Evolutionary conservation across 192 early-diverging fungal species (phyloP).

Genomic region (Lunasporangiospora selenospora): DNA sequence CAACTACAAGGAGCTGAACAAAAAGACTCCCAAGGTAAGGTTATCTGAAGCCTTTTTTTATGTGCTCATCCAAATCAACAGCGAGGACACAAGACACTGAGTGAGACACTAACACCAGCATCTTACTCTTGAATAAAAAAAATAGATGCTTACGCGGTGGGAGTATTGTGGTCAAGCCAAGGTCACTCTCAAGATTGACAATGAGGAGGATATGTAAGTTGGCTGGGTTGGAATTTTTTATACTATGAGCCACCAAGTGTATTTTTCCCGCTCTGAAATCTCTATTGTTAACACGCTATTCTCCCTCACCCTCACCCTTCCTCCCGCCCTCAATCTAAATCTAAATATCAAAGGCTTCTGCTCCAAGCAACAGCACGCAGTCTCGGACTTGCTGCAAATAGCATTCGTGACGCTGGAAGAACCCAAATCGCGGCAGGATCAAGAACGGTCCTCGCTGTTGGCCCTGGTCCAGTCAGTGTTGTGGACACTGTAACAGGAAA

Average conservation of each 20-base stretch:
- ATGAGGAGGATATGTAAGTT: slow-evolving; percentile 82
- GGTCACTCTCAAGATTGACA: slow-evolving; percentile 78
- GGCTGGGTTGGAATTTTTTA: too few species aligned
- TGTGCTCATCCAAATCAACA: slow-evolving; percentile 15
- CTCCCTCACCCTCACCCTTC: too few species aligned
- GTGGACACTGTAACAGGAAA: slow-evolving; percentile 38
- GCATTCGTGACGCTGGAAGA: slow-evolving; percentile 90
- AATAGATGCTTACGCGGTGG: slow-evolving; percentile 67
- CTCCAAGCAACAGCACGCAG: slow-evolving; percentile 67
- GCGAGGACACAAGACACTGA: too few species aligned
- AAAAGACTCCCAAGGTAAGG: slow-evolving; percentile 55
- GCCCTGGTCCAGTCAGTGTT: slow-evolving; percentile 71
- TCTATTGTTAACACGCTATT: too few species aligned
- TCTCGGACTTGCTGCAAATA: slow-evolving; percentile 68
- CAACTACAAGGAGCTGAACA: slow-evolving; percentile 69
- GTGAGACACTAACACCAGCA: not conserved
- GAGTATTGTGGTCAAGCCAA: slow-evolving; percentile 85
- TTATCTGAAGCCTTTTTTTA: slow-evolving; percentile 10
- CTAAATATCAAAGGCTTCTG: slow-evolving; percentile 59
- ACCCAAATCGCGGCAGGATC: slow-evolving; percentile 94
- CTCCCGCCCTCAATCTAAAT: slow-evolving; percentile 14
- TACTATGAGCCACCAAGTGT: too few species aligned
- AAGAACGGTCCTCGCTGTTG: slow-evolving; percentile 91
- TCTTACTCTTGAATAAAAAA: not conserved
- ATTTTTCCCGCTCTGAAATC: too few species aligned